Evolutionary conservation across 495 filamentous ascomycete species (phyloP), one percentile per base, ranked within the genome.

Genomic region (Margaritispora aquatica): DNA sequence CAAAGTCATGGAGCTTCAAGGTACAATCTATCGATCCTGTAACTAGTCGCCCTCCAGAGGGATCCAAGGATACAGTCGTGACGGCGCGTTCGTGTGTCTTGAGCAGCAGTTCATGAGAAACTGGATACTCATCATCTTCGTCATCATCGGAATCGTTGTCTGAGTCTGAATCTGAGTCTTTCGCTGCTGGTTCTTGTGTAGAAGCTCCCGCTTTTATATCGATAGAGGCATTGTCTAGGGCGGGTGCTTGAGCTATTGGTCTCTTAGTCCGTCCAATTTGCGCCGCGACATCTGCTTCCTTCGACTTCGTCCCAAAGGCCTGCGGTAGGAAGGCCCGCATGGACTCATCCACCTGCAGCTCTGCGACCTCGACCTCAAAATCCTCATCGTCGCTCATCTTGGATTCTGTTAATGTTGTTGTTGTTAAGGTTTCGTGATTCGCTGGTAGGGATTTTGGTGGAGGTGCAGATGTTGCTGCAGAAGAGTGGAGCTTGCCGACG

Each of bases 1-100:
- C 83, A 73, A 98, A 96, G 70, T 98, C 94, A 71, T 96, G 93
- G 21, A 97, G 78, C 67, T 96, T 97, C 55, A 97, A 69, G 1
- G 84, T 90, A 72, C 91, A 92, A 72, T 98, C 94, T 44, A 87
- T 89, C 1, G 91, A 96, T 49, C 90, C 91, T 55, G 89, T 93
- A 24, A 96, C 82, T 63, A 97, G 73, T 65, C 94, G 86, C 26
- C 85, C 83, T 5, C 94, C 94, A 0, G 92, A 85, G 0, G 88
- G 86, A 72, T 98, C 94, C 26, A 96, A 76, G 3, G 90, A 85
- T 56, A 89, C 77, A 2, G 85, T 86, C 10, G 95, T 96, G 54
- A 97, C 80, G 5, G 92, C 88, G 54, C 88, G 87, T 17, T 96
- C 90, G 70, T 98, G 94, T 10, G 92, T 93, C 69, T 93, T 95